A percentile compares a stretch with the other conserved stretches of the same genome.
phyloP scores from a whole-genome alignment of 148 eudicot species.

The Rhododendron ovatum region DNA sequence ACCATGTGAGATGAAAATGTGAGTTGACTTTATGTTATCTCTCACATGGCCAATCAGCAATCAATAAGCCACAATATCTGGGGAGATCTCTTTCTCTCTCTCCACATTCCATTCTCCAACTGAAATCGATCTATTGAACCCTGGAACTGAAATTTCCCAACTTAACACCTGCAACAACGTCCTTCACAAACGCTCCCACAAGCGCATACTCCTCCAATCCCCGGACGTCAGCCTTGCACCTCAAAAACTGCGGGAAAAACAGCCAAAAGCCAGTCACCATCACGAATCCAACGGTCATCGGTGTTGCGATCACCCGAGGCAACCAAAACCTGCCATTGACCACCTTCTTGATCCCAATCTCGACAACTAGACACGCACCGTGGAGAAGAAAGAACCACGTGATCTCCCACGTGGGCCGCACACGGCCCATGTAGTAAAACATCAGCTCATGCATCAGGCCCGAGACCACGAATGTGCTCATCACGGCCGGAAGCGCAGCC shows the following conservation, averaged over 20 bases:
- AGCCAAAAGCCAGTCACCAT: slow-evolving; percentile 32
- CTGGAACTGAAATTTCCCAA: background rate
- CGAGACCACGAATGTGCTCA: slow-evolving; percentile 38
- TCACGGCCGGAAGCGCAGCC: slow-evolving; percentile 27
- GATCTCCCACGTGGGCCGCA: slow-evolving; percentile 33
- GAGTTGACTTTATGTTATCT: too few relatives aligned
- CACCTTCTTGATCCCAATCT: slow-evolving; percentile 27
- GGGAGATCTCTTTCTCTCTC: too few relatives aligned
- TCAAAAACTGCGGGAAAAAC: slow-evolving; percentile 42
- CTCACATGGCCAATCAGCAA: too few relatives aligned
- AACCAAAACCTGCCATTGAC: slow-evolving; percentile 12
- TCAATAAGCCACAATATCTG: too few relatives aligned
- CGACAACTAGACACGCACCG: slow-evolving; percentile 33
- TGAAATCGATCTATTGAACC: background rate
- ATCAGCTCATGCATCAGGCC: slow-evolving; percentile 51
- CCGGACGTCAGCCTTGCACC: slow-evolving; percentile 15
- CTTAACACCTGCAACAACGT: background rate
- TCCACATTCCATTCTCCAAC: too few relatives aligned
- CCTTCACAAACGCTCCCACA: slow-evolving; percentile 24
- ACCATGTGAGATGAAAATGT: too few relatives aligned
- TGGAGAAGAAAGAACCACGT: slow-evolving; percentile 46
- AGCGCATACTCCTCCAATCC: slow-evolving; percentile 31
- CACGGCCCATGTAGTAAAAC: slow-evolving; percentile 39
- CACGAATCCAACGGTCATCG: slow-evolving; percentile 24
- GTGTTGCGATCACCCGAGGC: slow-evolving; percentile 18